Evolutionary conservation across 2,329 filamentous ascomycete genomes (phyloP).

Genomic region (Fusarium sp.): DNA sequence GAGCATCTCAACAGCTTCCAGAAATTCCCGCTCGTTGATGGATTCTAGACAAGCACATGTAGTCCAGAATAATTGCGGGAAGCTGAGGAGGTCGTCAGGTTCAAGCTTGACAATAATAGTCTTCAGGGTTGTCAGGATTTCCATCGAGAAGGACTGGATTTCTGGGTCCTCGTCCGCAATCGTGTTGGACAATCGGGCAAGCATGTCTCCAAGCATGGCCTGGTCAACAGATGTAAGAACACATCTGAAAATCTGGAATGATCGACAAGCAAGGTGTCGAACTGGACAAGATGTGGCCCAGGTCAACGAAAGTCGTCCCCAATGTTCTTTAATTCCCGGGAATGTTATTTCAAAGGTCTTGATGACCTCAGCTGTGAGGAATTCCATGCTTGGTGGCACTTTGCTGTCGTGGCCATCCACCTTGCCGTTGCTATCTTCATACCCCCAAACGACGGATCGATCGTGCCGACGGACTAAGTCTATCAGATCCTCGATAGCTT

Average conservation of each 20-base stretch:
- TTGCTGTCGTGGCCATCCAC: conserved; percentile 79
- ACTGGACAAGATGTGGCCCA: conserved; percentile 99
- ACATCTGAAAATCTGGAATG: conserved; percentile 96
- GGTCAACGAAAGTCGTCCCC: conserved; percentile 88
- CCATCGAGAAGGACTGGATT: conserved; percentile 97
- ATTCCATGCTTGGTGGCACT: conserved; percentile 88
- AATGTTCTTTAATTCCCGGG: conserved; percentile 88
- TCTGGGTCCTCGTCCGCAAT: conserved; percentile 95
- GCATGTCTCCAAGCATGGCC: conserved; percentile 95
- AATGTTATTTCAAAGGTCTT: conserved; percentile 87
- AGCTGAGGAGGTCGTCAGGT: conserved; percentile 82
- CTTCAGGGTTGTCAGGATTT: conserved; percentile 93
- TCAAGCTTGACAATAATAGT: conserved; percentile 90
- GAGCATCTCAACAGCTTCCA: conserved; percentile 91
- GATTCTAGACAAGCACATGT: conserved; percentile 96
- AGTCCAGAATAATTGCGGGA: conserved; percentile 97
- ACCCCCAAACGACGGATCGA: conserved; percentile 87
- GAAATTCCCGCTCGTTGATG: conserved; percentile 94
- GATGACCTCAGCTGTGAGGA: conserved; percentile 83
- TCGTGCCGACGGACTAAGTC: conserved; percentile 89
- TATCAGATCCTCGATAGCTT: conserved; percentile 86
- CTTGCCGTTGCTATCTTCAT: conserved; percentile 90
- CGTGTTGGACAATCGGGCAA: conserved; percentile 93
- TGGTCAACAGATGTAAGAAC: conserved; percentile 92
- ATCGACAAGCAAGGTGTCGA: conserved; percentile 92